Base-by-base conservation (phyloP, 2,329 filamentous ascomycete genomes). In the Paraphaeosphaeria sporulosa region DNA sequence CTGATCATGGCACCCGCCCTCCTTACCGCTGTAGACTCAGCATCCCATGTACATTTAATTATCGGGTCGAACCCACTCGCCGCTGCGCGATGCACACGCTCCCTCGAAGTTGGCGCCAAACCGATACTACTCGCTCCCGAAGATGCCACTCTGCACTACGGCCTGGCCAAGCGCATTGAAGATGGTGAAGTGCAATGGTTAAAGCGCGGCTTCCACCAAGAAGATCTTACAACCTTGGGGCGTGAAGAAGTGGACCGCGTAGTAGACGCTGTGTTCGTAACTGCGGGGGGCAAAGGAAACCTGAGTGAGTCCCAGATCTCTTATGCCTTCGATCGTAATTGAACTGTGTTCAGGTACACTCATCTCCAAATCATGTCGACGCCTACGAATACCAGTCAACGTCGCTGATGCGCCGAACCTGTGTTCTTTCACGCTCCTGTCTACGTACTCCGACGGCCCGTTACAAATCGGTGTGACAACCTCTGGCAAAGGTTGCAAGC, bases 381-480 rank as follows among this genome's bases (percentile, higher is more conserved):
- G 90, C 49, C 84, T 94, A 62, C 88, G 95, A 47, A 95, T 99
- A 68, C 94, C 94, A 34, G 85, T 99, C 74, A 99, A 99, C 78
- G 93, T 98, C 27, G 87, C 93, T 61, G 95, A 99, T 80, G 87
- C 91, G 0, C 92, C 94, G 0, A 85, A 87, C 36, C 89, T 98
- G 17, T 97, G 93, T 81, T 92, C 92, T 27, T 97, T 99, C 77
- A 90, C 91, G 5, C 85, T 99, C 55, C 87, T 98, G 48, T 95
- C 93, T 25, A 96, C 92, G 8, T 89, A 98, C 77, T 89, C 87
- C 57, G 94, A 97, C 72, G 95, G 95, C 0, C 94, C 95, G 10
- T 84, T 99, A 43, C 95, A 98, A 75, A 90, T 99, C 62, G 95
- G 95, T 63, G 91, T 99, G 59, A 98, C 95, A 3, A 98, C 95